A percentile compares a stretch with the other conserved stretches of the same genome.
These are phyloP conservation scores for Zygosaccharomyces sapae DNA, from an alignment of 1,139 yeast genomes.

Conservation along the genomic window DNA sequence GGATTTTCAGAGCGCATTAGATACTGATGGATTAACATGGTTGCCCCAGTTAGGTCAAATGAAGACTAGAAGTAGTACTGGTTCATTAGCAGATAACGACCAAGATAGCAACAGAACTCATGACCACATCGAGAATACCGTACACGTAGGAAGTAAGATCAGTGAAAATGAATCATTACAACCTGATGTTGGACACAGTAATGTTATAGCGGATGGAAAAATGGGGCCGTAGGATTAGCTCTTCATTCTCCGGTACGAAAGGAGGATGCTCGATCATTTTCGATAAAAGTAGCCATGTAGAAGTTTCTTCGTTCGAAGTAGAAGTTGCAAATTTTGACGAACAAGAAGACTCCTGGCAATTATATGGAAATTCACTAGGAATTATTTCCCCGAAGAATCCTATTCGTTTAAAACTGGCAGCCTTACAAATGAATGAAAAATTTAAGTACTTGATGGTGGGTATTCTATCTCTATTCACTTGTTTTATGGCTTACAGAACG, in stretches of 20 bases:
- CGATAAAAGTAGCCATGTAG: slow-evolving; percentile 3
- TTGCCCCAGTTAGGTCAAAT: slow-evolving; percentile 23
- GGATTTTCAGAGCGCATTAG: slow-evolving; percentile 28
- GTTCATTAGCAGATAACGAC: background rate
- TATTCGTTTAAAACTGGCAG: slow-evolving; percentile 36
- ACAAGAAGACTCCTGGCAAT: slow-evolving; percentile 13
- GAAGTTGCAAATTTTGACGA: slow-evolving; percentile 26
- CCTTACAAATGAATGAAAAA: slow-evolving; percentile 24
- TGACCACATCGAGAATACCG: background rate
- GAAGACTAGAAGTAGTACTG: slow-evolving; percentile 3
- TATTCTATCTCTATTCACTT: slow-evolving; percentile 44
- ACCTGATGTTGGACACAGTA: slow-evolving; percentile 4
- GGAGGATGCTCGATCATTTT: slow-evolving; percentile 3
- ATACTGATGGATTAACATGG: slow-evolving; percentile 30
- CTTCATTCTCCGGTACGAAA: background rate
- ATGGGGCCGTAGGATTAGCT: background rate
- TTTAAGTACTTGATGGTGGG: slow-evolving; percentile 32
- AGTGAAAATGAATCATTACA: slow-evolving; percentile 3
- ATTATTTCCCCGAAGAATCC: slow-evolving; percentile 37
- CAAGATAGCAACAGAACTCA: background rate
- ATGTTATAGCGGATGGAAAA: background rate
- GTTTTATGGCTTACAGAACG: slow-evolving; percentile 42
- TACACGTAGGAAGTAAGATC: background rate
- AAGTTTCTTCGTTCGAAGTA: slow-evolving; percentile 10
- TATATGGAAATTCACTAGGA: slow-evolving; percentile 43